These are phyloP conservation scores for Thozetella sp. DNA, from an alignment of 495 filamentous ascomycete genomes.

Conservation along the genomic window DNA sequence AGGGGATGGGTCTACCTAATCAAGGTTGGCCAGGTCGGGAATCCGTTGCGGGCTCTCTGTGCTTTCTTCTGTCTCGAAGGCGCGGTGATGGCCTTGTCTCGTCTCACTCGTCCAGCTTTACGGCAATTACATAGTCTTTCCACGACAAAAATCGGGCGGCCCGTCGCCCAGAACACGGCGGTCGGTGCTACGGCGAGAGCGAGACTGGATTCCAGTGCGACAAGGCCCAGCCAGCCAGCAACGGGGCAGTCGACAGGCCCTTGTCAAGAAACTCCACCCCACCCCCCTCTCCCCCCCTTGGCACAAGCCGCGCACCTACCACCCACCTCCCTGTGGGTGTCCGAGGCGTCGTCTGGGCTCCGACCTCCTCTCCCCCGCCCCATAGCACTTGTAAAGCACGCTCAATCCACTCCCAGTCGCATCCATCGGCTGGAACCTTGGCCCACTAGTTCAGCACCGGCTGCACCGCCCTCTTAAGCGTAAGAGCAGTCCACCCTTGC, in stretches of 20 bases:
- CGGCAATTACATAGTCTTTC: too few species aligned
- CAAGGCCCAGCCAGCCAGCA: not conserved
- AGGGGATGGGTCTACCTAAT: too few species aligned
- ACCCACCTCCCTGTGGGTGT: not conserved
- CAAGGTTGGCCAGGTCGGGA: too few species aligned
- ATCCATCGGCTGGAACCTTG: conserved; percentile 1
- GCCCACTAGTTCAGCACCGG: conserved; percentile 14
- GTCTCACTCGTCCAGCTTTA: too few species aligned
- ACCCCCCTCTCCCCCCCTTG: not conserved
- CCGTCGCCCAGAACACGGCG: too few species aligned
- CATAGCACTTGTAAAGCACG: not conserved
- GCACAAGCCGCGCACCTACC: not conserved
- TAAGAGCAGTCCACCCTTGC: not conserved
- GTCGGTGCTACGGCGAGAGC: not conserved
- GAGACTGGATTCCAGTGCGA: not conserved
- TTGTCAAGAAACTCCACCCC: too few species aligned
- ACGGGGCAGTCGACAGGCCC: too few species aligned
- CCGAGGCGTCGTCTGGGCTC: not conserved
- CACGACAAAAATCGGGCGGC: too few species aligned
- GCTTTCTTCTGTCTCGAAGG: too few species aligned
- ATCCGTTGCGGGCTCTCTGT: too few species aligned
- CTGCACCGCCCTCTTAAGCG: conserved; percentile 9
- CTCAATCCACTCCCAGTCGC: not conserved
- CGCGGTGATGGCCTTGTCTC: too few species aligned
- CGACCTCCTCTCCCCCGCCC: not conserved